phyloP scores from a whole-genome alignment of 2,329 filamentous ascomycete species.

The Acephala macrosclerotiorum region DNA sequence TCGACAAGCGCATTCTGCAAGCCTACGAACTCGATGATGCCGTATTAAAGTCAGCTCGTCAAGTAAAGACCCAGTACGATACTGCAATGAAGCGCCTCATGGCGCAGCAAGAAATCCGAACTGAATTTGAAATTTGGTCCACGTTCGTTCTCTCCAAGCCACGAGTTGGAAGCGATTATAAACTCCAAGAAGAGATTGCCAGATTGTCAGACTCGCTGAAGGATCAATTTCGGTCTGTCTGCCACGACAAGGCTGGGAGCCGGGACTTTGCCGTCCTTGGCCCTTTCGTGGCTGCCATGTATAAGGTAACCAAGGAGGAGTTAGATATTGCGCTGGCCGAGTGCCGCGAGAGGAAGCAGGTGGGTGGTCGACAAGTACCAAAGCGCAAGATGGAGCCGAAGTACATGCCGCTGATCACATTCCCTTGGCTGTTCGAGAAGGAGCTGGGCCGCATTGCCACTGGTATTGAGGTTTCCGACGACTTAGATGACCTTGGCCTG shows the following conservation, averaged over 20 bases:
- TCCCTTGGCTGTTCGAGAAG: slow-evolving; percentile 88
- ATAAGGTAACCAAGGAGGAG: slow-evolving; percentile 79
- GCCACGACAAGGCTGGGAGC: slow-evolving; percentile 69
- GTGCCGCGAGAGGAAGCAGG: slow-evolving; percentile 47
- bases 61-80: slow-evolving; percentile 82
- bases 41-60: slow-evolving; percentile 63
- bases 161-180: slow-evolving; percentile 78
- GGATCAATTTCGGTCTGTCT: slow-evolving; percentile 71
- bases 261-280: slow-evolving; percentile 65
- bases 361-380: slow-evolving; percentile 48
- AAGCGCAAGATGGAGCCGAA: slow-evolving; percentile 50
- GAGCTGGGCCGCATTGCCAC: slow-evolving; percentile 75
- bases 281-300: slow-evolving; percentile 86
- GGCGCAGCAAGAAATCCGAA: slow-evolving; percentile 81
- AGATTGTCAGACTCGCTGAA: slow-evolving; percentile 71
- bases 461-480: slow-evolving; percentile 37
- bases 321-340: slow-evolving; percentile 65
- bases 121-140: slow-evolving; percentile 92
- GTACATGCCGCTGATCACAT: slow-evolving; percentile 84
- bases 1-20: slow-evolving; percentile 77
- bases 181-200: slow-evolving; percentile 84
- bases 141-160: slow-evolving; percentile 83
- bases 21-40: slow-evolving; percentile 63
- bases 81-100: slow-evolving; percentile 78
- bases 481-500: slow-evolving; percentile 35